Evolutionary conservation across 2,329 filamentous ascomycete species (phyloP), one percentile per base, ranked within the genome.

Genomic region (Lecanicillium sp.): DNA sequence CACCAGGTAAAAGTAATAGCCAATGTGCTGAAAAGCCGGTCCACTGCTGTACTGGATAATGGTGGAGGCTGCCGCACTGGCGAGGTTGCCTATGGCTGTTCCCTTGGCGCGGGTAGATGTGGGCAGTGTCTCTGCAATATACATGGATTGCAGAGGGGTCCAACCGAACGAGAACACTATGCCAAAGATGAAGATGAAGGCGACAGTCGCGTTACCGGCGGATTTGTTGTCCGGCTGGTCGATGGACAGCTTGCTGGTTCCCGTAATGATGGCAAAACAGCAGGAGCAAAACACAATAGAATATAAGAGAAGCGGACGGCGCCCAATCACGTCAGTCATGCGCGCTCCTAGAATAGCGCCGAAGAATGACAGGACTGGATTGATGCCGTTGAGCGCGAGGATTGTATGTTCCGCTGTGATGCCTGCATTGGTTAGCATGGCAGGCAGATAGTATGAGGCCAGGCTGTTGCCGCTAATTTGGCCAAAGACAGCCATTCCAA

Each of bases 281-380:
- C 59, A 46, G 0, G 65, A 68, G 36, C 60, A 62, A 42, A 68
- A 67, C 10, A 69, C 50, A 29, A 66, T 69, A 4, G 64, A 62
- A 50, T 61, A 40, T 8, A 77, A 52, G 11, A 77, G 54, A 7
- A 77, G 56, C 0, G 72, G 71, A 3, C 77, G 71, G 28, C 77
- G 72, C n/a, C 77, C 74, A 5, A 79, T 43, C 2, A 65, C 64
- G 29, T 79, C 76, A 2, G 74, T 73, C 36, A 79, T 61, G 12
- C 66, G 60, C 4, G 76, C 73, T 33, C 77, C 77, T 1, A 71
- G 47, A 14, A 77, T 59, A 14, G 73, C 69, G 2, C 61, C 68
- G 2, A 69, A 46, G 42, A 71, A 64, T 49, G 69, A 72, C 25
- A 75, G 57, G 17, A 74, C 66, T 17, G 74, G 71, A 52, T 77